Conservation (phyloP, 2,329 filamentous ascomycete genomes). For the Talaromyces sp. region DNA sequence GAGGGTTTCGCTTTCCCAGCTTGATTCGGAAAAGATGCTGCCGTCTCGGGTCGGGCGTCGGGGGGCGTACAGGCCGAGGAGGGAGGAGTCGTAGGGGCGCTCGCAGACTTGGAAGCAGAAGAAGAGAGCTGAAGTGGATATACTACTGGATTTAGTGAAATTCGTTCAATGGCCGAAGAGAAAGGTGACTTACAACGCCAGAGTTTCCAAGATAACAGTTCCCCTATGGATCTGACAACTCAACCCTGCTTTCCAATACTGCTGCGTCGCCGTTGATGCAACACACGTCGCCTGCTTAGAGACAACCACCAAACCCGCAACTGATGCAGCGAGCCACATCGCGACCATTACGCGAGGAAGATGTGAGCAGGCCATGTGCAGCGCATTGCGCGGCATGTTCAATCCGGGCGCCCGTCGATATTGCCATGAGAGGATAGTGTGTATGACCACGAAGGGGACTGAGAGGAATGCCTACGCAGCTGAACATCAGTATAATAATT, state of each 20-base stretch:
- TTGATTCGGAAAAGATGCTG: constrained; percentile 34
- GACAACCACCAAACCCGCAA: constrained; percentile 36
- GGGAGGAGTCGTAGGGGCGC: constrained; percentile 37
- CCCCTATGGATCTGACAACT: constrained; percentile 38
- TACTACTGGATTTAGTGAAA: constrained; percentile 21
- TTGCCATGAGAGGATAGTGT: constrained; percentile 40
- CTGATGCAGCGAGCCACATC: constrained; percentile 38
- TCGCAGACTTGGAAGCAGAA: constrained; percentile 38
- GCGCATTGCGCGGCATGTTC: constrained; percentile 29
- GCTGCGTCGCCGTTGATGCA: constrained; percentile 23
- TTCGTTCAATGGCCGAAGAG: too few species aligned
- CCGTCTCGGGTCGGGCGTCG: constrained; percentile 24
- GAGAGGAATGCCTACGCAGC: constrained; percentile 34
- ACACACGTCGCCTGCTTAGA: constrained; percentile 37
- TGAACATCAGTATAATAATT: background rate
- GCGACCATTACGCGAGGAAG: constrained; percentile 35
- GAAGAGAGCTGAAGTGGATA: constrained; percentile 37
- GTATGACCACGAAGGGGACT: constrained; percentile 34
- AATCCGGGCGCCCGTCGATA: constrained; percentile 33
- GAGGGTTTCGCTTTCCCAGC: constrained; percentile 37
- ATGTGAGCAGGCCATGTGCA: constrained; percentile 36
- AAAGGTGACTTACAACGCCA: constrained; percentile 34
- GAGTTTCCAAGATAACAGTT: constrained; percentile 32
- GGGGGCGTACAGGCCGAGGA: constrained; percentile 35
- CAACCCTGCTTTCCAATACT: constrained; percentile 35